Evolutionary conservation across 371 early-diverging fungal species (phyloP), one percentile per base, ranked within the genome.

Genomic region (Mucor circinelloides): DNA sequence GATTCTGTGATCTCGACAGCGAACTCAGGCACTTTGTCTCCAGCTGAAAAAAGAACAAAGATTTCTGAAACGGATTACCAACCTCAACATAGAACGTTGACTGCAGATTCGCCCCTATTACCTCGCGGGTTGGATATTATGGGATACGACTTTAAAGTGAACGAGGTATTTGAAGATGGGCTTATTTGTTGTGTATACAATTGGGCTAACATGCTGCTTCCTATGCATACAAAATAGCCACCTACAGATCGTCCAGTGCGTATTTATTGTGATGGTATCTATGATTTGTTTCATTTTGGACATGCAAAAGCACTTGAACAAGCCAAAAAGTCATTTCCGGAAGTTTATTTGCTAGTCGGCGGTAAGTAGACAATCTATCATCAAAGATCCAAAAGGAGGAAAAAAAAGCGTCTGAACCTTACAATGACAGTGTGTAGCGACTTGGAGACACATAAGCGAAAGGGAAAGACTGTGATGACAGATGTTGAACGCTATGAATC

Each of bases 221-320:
- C 40, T 40, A 52, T 52, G 52, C 52, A 52, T 52, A 13, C 40
- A 52, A 27, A 27, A 52, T 66, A 83, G 70, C 92, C 94, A 42
- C 93, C 93, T 10, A 76, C 74, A 12, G 93, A 85, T 70, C 87
- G 94, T 54, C 91, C 93, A 9, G 90, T 95, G 34, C 87, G 96
- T 40, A 87, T 96, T 61, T 96, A 96, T 76, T 94, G 93, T 73
- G 96, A 96, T 80, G 96, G 96, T 66, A 95, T 98, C 69, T 97
- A 93, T 75, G 97, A 98, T 79, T 78, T 97, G 71, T 95, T 97
- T 77, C 99, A 97, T 81, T 95, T 93, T 75, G 98, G 99, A 5
- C 98, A 99, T 73, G 94, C 96, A 52, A 89, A 93, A 56, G 92
- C 93, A 28, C 80, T 99, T 52, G 93, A 96, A 76, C 97, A 99